Evolutionary conservation across 2,329 filamentous ascomycete species (phyloP).

Genomic region (Dactylonectria estremocensis): DNA sequence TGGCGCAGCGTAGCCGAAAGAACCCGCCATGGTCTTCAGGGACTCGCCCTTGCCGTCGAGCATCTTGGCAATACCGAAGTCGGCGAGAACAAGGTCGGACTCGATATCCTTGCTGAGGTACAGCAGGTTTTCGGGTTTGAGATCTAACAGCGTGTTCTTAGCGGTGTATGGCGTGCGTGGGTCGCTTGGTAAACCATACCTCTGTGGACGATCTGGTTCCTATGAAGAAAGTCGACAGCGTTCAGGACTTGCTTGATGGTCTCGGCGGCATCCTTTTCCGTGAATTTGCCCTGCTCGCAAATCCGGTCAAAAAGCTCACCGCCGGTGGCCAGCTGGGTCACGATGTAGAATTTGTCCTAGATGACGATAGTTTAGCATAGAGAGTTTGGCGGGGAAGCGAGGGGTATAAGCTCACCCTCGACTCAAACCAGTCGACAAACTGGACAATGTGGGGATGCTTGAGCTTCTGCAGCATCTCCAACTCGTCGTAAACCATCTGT

Average conservation of each 20-base stretch:
- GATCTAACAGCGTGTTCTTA: slow-evolving; percentile 69
- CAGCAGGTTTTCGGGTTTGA: slow-evolving; percentile 97
- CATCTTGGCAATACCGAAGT: slow-evolving; percentile 99
- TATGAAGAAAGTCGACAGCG: slow-evolving; percentile 94
- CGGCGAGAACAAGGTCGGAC: slow-evolving; percentile 92
- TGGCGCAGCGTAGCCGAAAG: slow-evolving; percentile 96
- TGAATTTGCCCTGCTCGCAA: slow-evolving; percentile 98
- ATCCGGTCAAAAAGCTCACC: slow-evolving; percentile 98
- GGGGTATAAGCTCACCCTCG: slow-evolving; percentile 74
- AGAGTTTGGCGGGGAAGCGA: slow-evolving; percentile 16
- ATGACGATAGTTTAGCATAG: slow-evolving; percentile 30
- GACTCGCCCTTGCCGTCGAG: slow-evolving; percentile 92
- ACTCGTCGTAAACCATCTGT: slow-evolving; percentile 98
- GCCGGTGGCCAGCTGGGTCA: slow-evolving; percentile 94
- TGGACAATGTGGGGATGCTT: slow-evolving; percentile 96
- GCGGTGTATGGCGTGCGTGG: not conserved
- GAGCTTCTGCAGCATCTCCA: slow-evolving; percentile 92
- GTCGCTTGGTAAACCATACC: slow-evolving; percentile 66
- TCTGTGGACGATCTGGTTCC: slow-evolving; percentile 95
- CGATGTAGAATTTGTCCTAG: slow-evolving; percentile 99
- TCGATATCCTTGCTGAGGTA: slow-evolving; percentile 85
- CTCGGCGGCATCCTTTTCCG: slow-evolving; percentile 96
- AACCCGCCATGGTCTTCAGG: slow-evolving; percentile 97
- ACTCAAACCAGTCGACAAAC: slow-evolving; percentile 99
- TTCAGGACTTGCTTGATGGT: slow-evolving; percentile 95